These are phyloP conservation scores for Aureobasidium sp. DNA, from an alignment of 2,329 filamentous ascomycete genomes.

Conservation along the genomic window DNA sequence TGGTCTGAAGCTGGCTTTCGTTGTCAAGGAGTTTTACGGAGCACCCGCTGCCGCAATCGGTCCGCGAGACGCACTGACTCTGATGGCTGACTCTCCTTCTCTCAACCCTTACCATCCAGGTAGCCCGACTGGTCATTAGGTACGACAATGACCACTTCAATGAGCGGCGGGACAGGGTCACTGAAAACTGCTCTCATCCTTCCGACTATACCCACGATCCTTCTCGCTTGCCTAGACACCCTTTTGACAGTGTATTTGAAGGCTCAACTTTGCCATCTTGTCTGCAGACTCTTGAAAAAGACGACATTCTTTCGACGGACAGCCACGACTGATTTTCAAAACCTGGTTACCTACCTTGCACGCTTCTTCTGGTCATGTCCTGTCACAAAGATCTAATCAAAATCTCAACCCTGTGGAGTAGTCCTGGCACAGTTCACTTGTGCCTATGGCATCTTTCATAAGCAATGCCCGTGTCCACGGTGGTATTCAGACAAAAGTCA, in stretches of 20 bases:
- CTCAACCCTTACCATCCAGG: neutral
- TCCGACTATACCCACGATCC: neutral
- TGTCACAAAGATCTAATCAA: neutral
- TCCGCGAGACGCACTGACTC: neutral
- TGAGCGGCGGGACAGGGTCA: neutral
- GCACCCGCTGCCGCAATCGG: constrained; percentile 11
- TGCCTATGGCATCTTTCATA: neutral
- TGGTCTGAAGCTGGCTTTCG: neutral
- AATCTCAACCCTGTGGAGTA: neutral
- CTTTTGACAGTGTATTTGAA: neutral
- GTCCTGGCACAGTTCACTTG: too few species aligned
- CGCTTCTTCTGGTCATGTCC: neutral
- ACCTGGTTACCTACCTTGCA: neutral
- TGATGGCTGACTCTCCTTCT: neutral
- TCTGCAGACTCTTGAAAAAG: neutral
- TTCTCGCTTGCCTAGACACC: neutral
- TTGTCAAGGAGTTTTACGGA: neutral
- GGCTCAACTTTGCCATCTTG: neutral
- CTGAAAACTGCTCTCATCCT: too few species aligned
- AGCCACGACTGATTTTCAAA: too few species aligned
- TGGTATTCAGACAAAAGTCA: neutral
- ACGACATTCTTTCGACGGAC: too few species aligned
- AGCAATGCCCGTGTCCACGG: neutral
- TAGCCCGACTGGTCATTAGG: neutral
- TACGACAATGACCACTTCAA: neutral